Conservation (phyloP, 2,329 filamentous ascomycete genomes). For the Penicillium polonicum region DNA sequence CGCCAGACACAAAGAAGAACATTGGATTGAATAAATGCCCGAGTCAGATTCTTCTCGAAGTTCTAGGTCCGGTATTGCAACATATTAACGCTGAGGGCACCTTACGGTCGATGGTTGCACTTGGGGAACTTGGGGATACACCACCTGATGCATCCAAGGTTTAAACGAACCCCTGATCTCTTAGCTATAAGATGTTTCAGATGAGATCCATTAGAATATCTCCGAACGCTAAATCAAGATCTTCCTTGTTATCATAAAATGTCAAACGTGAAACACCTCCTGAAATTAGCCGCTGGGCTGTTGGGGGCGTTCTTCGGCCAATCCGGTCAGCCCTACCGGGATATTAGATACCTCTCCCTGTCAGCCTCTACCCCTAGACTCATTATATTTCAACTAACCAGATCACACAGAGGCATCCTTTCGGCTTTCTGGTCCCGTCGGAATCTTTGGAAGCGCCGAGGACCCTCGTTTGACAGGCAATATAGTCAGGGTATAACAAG, state of each 20-base stretch:
- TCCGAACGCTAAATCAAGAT: neutral
- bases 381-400: neutral
- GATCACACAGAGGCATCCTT: neutral
- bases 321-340: neutral
- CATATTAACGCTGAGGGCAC: neutral
- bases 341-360: neutral
- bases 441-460: slow-evolving; percentile 1
- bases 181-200: neutral
- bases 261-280: neutral
- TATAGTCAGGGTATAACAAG: neutral
- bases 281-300: slow-evolving; percentile 5
- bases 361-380: neutral
- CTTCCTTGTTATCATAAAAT: neutral
- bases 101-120: neutral
- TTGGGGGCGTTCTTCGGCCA: slow-evolving; percentile 1
- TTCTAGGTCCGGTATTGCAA: neutral
- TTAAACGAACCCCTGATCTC: neutral
- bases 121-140: neutral
- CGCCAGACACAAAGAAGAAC: neutral
- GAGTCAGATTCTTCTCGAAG: too few species aligned
- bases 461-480: slow-evolving; percentile 11
- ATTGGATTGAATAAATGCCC: neutral
- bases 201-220: neutral
- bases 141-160: neutral
- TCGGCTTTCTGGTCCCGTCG: neutral